Evolutionary conservation across 1,284 basidiomycete species (phyloP).

Genomic region (Psilocybe mexicana): DNA sequence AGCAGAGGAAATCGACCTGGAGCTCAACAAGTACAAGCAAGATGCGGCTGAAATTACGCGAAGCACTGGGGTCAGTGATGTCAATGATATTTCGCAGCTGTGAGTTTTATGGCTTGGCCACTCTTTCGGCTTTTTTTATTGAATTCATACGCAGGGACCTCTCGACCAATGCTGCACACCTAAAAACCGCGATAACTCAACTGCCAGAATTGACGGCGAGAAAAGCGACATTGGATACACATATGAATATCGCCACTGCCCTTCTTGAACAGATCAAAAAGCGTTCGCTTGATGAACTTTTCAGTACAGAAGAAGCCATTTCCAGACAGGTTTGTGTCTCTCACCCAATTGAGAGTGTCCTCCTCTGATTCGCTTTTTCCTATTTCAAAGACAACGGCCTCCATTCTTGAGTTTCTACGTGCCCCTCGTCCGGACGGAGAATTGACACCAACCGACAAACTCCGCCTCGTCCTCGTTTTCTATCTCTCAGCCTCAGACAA

Average conservation of each 20-base stretch:
- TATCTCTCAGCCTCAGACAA: slow-evolving; percentile 88
- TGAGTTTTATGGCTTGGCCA: slow-evolving; percentile 39
- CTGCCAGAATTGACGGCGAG: slow-evolving; percentile 97
- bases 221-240: slow-evolving; percentile 95
- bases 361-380: slow-evolving; percentile 4
- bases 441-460: slow-evolving; percentile 83
- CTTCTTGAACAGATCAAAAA: slow-evolving; percentile 95
- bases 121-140: background rate
- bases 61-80: slow-evolving; percentile 93
- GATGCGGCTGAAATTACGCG: slow-evolving; percentile 98
- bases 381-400: slow-evolving; percentile 66
- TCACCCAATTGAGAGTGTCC: background rate
- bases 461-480: slow-evolving; percentile 92
- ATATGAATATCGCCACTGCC: slow-evolving; percentile 99
- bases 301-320: slow-evolving; percentile 94
- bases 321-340: slow-evolving; percentile 64
- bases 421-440: slow-evolving; percentile 62
- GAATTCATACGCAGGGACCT: slow-evolving; percentile 63
- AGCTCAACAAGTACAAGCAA: slow-evolving; percentile 93
- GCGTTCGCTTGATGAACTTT: slow-evolving; percentile 93
- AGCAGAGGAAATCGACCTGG: slow-evolving; percentile 94
- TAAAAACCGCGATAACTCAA: slow-evolving; percentile 98
- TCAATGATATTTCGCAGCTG: slow-evolving; percentile 95
- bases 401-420: slow-evolving; percentile 83
- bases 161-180: slow-evolving; percentile 91